Percentiles rank a stretch among this genome's conserved stretches.
Conservation (phyloP, 2,329 filamentous ascomycete species). For the Penicillium sp. region DNA sequence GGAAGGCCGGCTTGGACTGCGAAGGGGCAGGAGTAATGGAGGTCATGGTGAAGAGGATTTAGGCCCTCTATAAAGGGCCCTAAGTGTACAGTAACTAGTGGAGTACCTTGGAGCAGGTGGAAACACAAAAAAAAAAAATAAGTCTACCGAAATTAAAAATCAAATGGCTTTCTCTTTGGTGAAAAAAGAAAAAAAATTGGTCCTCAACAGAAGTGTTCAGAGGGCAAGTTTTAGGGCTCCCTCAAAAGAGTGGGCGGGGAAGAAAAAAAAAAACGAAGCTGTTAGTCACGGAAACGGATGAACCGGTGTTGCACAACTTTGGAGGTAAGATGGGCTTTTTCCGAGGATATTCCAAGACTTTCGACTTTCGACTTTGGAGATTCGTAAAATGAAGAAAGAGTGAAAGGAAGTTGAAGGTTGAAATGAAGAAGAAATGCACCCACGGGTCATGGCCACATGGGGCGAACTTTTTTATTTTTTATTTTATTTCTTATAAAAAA, state of each 20-base stretch:
- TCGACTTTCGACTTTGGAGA: background rate
- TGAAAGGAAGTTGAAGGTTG: background rate
- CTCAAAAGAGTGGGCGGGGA: conserved; percentile 18
- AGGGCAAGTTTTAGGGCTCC: conserved; percentile 12
- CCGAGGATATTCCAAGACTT: background rate
- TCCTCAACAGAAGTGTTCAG: conserved; percentile 11
- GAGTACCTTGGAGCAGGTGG: conserved; percentile 7
- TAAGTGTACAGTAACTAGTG: conserved; percentile 8
- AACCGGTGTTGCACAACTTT: conserved; percentile 13
- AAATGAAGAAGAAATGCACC: background rate
- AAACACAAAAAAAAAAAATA: conserved; percentile 13
- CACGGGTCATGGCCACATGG: conserved; percentile 11
- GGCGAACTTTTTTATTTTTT: conserved; percentile 1
- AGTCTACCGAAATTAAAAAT: conserved; percentile 11
- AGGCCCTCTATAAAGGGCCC: conserved; percentile 23
- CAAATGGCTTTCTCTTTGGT: conserved; percentile 27
- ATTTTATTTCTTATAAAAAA: too few species aligned
- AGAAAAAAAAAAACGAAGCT: conserved; percentile 19
- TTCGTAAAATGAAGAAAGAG: background rate
- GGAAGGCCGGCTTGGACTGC: conserved; percentile 21
- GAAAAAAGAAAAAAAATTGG: conserved; percentile 13
- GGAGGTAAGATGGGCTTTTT: background rate
- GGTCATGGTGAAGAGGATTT: conserved; percentile 24
- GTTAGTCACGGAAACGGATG: conserved; percentile 30
- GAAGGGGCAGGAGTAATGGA: conserved; percentile 17